Base-by-base conservation (phyloP, 768 basidiomycete genomes). In the Lentinula raphanica region DNA sequence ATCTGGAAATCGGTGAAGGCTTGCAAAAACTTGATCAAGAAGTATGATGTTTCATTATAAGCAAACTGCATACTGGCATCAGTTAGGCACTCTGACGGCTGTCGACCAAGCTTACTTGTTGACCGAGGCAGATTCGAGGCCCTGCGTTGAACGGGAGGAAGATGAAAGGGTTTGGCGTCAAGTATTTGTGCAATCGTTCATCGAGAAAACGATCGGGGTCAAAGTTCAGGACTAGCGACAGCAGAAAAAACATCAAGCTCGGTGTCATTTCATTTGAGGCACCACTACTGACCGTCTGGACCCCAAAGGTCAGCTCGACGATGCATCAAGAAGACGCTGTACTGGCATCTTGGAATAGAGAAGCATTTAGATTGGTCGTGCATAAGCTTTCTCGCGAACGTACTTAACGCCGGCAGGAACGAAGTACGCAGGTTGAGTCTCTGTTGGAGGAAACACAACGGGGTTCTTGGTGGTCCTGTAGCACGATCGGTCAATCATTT, bases 201-300 rank as follows among this genome's bases (percentile, higher is more conserved):
- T 88, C 86, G 39, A 88, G 66, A 75, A 86, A 88, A 1, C 86
- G 76, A 59, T 86, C 82, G 0, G 87, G 87, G 64, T 88, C 86
- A 61, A 87, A 89, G 58, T 70, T 62, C 3, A 77, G 66, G n/a
- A 84, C 84, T 85, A 49, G 8, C 19, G 23, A 17, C 48, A 45
- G n/a, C 11, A 48, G 12, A 9, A 23, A 45, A n/a, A 53, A 15
- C 42, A 50, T 21, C 27, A 31, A n/a, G 13, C 38, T 50, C 1
- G 21, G 19, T 25, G 9, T 19, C 0, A 58, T 12, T n/a, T 31
- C 15, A 31, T 45, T 11, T 13, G 28, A 11, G 51, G 12, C 23
- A 7, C n/a, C n/a, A n/a, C n/a, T n/a, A 48, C 72, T 4, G 61
- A 84, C 84, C 85, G 64, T 87, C 85, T 1, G 84, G 83, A 0